phyloP scores from a whole-genome alignment of 345 rosid species.

The Eucalyptus grandis region DNA sequence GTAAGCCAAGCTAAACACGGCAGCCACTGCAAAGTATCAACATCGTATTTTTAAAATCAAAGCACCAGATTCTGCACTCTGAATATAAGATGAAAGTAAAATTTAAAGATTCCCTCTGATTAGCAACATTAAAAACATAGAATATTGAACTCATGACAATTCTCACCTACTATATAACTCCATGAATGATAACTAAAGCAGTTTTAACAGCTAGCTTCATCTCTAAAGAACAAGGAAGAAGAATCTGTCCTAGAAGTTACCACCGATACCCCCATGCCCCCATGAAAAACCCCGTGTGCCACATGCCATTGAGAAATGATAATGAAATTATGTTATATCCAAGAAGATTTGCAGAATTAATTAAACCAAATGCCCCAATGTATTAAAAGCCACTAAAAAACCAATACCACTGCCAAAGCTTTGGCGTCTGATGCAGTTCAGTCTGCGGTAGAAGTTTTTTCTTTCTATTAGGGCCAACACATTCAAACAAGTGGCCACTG shows the following conservation, averaged over 20 bases:
- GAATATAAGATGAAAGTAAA: background rate
- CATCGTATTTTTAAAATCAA: background rate
- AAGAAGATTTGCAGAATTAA: background rate
- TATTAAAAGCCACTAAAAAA: background rate
- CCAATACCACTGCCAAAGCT: background rate
- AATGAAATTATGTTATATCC: background rate
- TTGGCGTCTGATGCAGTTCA: background rate
- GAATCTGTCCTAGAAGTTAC: background rate
- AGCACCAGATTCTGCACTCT: background rate
- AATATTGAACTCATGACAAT: background rate
- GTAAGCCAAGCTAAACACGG: slow-evolving; percentile 87
- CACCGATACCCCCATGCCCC: background rate
- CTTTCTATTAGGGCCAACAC: background rate
- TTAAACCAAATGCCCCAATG: background rate
- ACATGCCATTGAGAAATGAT: background rate
- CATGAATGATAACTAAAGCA: background rate
- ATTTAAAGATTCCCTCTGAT: background rate
- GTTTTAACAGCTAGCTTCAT: background rate
- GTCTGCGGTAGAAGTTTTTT: background rate
- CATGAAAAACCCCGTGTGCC: background rate
- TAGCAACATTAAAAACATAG: background rate
- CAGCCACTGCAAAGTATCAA: slow-evolving; percentile 56
- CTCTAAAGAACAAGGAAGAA: background rate
- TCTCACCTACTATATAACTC: background rate
- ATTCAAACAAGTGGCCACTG: background rate